Evolutionary conservation across 2,329 filamentous ascomycete species (phyloP), one percentile per base, ranked within the genome.

Genomic region (Paraphaeosphaeria minitans): DNA sequence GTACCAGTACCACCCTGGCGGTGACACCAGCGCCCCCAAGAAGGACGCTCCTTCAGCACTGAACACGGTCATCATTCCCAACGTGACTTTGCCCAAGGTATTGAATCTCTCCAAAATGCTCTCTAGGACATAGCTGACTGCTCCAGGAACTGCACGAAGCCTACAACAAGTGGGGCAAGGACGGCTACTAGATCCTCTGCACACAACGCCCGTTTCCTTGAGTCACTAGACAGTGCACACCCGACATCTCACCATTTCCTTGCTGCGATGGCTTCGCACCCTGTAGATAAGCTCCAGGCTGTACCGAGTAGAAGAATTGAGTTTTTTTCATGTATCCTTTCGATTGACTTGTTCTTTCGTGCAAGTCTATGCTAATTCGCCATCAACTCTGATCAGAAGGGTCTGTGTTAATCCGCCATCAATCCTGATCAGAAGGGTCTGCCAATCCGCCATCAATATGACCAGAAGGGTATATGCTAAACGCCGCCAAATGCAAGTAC

Each of bases 161-260:
- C 83, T 98, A 90, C 88, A 99, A 99, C 91, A 99, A 99, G 86
- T 98, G 92, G 88, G 95, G 95, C 80, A 98, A 98, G 88, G 95
- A 98, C 69, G 93, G 92, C 70, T 98, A 90, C 82, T 77, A 71
- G 37, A 45, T 24, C 24, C 33, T 46, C 50, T 41, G 48, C 45
- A 41, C 35, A 45, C 53, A 53, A 37, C 24, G 42, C 29, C 50
- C 53, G 39, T 58, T 58, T 56, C 37, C 45, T 58, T 61, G 53
- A 53, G 56, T 61, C 56, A 55, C 55, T 57, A 60, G 55, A 65
- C 56, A 63, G 45, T 62, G 46, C 59, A 58, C 54, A 57, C 45
- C 42, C 41, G 42, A 54, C 41, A 53, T 37, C 59, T 42, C 53
- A 54, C 9, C 14, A 53, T 61, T 61, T 52, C 59, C 45, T 61